Percentiles rank a stretch among this genome's conserved stretches.
phyloP scores from a whole-genome alignment of 1,139 yeast genomes.

The Lodderomyces jiufengensis region DNA sequence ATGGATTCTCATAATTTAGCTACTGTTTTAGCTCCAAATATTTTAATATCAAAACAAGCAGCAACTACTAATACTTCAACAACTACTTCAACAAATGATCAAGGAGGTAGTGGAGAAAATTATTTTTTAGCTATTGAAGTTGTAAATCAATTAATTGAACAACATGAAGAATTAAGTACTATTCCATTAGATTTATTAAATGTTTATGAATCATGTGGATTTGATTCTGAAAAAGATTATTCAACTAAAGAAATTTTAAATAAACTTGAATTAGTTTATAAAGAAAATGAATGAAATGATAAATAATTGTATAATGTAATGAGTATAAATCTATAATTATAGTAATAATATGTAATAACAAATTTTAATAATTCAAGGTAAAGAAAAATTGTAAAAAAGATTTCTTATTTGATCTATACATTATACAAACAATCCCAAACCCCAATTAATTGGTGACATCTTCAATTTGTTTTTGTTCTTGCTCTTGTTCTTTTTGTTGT shows the following conservation, averaged over 20 bases:
- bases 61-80: constrained; percentile 11
- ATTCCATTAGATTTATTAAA: constrained; percentile 60
- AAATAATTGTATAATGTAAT: no score
- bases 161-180: constrained; percentile 74
- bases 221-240: constrained; percentile 20
- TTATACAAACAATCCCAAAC: no score
- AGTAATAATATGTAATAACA: no score
- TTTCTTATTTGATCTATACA: no score
- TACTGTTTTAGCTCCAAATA: constrained; percentile 92
- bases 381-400: no score
- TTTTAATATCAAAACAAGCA: constrained; percentile 53
- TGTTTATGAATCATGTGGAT: constrained; percentile 36
- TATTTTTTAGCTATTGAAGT: constrained; percentile 91
- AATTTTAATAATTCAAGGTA: no score
- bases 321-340: no score
- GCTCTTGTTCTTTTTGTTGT: no score
- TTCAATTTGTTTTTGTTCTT: no score
- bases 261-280: constrained; percentile 28
- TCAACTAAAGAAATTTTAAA: constrained; percentile 38
- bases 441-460: no score
- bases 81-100: constrained; percentile 19
- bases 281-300: constrained; percentile 19
- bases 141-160: constrained; percentile 77
- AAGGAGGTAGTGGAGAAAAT: constrained; percentile 53
- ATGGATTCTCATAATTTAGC: constrained; percentile 97